A percentile compares a stretch with the other conserved stretches of the same genome.
Conservation (phyloP, 2,329 filamentous ascomycete genomes). For the Hypomyces perniciosus region DNA sequence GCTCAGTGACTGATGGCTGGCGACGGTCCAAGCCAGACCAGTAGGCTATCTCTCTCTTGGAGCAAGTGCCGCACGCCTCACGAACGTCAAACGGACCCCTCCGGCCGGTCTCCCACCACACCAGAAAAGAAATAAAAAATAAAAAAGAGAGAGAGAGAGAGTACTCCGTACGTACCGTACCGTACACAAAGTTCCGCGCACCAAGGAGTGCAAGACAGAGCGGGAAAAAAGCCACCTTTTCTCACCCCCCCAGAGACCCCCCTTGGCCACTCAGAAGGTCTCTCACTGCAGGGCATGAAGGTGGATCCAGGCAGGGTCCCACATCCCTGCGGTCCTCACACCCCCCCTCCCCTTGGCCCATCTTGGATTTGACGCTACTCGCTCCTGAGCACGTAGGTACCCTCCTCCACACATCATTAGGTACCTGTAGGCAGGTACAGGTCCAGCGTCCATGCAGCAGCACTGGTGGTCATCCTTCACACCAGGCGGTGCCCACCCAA, state of each 20-base stretch:
- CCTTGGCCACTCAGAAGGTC: background rate
- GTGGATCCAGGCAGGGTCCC: background rate
- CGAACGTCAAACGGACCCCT: conserved; percentile 6
- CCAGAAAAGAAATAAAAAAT: background rate
- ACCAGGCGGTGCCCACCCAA: conserved; percentile 19
- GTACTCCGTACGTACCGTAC: too few relatives aligned
- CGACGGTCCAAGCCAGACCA: background rate
- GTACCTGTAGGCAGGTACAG: conserved; percentile 23
- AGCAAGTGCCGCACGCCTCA: conserved; percentile 1
- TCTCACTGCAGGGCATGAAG: background rate
- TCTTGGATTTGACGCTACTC: too few relatives aligned
- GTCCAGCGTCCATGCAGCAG: conserved; percentile 11
- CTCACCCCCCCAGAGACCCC: background rate
- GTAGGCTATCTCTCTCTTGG: conserved; percentile 1
- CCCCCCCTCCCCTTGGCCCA: background rate
- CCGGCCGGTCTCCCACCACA: conserved; percentile 7
- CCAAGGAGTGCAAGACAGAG: background rate
- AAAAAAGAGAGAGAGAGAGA: background rate
- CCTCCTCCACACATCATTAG: conserved; percentile 23
- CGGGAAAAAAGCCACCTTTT: background rate
- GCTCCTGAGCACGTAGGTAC: conserved; percentile 15
- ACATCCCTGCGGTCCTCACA: background rate
- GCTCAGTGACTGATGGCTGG: background rate
- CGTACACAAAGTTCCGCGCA: too few relatives aligned
- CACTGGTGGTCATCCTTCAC: conserved; percentile 24